Evolutionary conservation across 805 yeast species (phyloP).

Genomic region (Teunomyces kruisii): DNA sequence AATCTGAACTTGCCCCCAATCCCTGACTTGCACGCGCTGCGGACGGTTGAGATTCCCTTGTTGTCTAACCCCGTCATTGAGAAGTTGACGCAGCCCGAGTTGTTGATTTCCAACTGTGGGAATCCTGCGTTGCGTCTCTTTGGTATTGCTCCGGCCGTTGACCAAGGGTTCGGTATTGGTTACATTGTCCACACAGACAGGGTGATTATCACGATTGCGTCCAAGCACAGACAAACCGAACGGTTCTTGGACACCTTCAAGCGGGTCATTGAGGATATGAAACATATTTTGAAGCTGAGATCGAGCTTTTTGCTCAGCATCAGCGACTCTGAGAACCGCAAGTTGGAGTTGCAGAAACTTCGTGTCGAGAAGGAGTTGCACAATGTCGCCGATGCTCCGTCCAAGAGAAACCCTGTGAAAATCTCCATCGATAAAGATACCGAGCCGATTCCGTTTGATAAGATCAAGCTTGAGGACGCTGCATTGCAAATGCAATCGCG

Average conservation of each 20-base stretch:
- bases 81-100: slow-evolving; percentile 34
- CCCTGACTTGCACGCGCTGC: slow-evolving; percentile 18
- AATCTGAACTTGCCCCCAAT: slow-evolving; percentile 42
- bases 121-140: slow-evolving; percentile 83
- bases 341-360: slow-evolving; percentile 31
- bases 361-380: slow-evolving; percentile 37
- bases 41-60: slow-evolving; percentile 25
- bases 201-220: slow-evolving; percentile 76
- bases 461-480: slow-evolving; percentile 7
- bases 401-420: slow-evolving; percentile 23
- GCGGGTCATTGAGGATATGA: slow-evolving; percentile 60
- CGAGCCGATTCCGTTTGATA: slow-evolving; percentile 13
- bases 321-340: slow-evolving; percentile 33
- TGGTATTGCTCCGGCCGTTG: slow-evolving; percentile 89
- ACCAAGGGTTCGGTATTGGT: slow-evolving; percentile 92
- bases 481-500: slow-evolving; percentile 1
- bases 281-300: slow-evolving; percentile 43
- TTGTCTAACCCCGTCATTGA: slow-evolving; percentile 35
- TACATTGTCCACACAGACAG: slow-evolving; percentile 82
- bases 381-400: slow-evolving; percentile 20
- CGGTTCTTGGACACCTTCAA: slow-evolving; percentile 71
- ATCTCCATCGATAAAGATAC: slow-evolving; percentile 4
- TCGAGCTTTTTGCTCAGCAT: slow-evolving; percentile 30
- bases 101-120: slow-evolving; percentile 73
- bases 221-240: slow-evolving; percentile 84